Evolutionary conservation across 306 rosid species (phyloP).

Genomic region (Arachis hypogaea): DNA sequence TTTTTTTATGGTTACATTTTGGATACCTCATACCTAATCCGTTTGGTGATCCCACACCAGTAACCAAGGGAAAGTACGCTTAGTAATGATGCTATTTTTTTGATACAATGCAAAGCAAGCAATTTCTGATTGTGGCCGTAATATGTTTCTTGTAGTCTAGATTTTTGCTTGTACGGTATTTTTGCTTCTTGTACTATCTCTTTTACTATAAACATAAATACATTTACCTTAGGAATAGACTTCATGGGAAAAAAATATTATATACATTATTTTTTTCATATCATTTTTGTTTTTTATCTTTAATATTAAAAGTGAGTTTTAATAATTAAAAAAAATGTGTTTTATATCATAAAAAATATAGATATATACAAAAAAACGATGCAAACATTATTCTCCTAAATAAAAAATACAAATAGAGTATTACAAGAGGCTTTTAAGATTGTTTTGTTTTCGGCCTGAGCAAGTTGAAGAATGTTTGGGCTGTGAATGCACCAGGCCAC

Average conservation of each 20-base stretch:
- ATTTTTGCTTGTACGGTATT: background rate
- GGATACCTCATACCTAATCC: constrained; percentile 33
- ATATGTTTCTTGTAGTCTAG: constrained; percentile 24
- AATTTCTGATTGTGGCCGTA: constrained; percentile 40
- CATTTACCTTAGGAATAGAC: background rate
- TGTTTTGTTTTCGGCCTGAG: no score
- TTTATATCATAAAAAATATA: no score
- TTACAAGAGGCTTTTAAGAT: no score
- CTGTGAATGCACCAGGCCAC: background rate
- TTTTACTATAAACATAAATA: constrained; percentile 1
- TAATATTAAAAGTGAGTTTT: no score
- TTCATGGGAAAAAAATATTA: constrained; percentile 7
- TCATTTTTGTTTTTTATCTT: no score
- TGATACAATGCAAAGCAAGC: constrained; percentile 38
- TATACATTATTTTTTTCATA: no score
- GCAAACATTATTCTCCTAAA: no score
- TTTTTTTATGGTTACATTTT: constrained; percentile 29
- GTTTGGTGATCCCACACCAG: constrained; percentile 29
- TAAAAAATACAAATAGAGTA: no score
- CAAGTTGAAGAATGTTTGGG: background rate
- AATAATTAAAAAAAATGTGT: no score
- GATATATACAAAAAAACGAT: no score
- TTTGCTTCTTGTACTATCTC: constrained; percentile 20
- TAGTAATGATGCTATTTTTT: constrained; percentile 35
- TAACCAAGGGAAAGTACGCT: constrained; percentile 38